Base-by-base conservation (phyloP, 768 basidiomycete genomes). In the Phlebiopsis gigantea region DNA sequence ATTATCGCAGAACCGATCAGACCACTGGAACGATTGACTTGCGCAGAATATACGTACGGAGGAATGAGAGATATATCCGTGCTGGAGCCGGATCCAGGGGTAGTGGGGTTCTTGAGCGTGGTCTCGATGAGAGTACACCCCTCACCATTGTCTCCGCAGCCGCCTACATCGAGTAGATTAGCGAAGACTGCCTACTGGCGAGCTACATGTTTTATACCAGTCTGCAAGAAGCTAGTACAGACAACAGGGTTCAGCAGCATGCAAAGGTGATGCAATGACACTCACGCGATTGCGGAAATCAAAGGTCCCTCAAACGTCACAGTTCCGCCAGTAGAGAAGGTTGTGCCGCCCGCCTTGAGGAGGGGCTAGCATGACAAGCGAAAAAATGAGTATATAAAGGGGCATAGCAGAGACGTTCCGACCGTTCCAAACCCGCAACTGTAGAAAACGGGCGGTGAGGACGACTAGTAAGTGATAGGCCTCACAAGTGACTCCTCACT, bases 211-310 rank as follows among this genome's bases (percentile, higher is more conserved):
- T 42, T 44, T 42, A 24, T 4, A 45, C 53, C 53, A 22, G 29
- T 46, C 44, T 54, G 53, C 53, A 54, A 24, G 42, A 44, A 54
- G 22, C 53, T 54, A 19, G 48, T n/a, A 30, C 5, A 24, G 2
- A 50, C 4, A 50, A 5, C 15, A 4, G 15, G 15, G 53, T 6
- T 41, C 1, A n/a, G 17, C 2, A 21, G 12, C 12, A 39, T 6
- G 26, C 28, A 44, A 19, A 34, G 10, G 14, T 14, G n/a, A 51
- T 12, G 22, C 21, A 5, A 24, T 8, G 24, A 5, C n/a, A 61
- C 76, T 56, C 63, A 79, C 75, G 73, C 77, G 50, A 81, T 77
- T 31, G 68, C 79, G 26, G 75, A 65, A 19, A 67, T 68, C 4
- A 54, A 41, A 10, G 69, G 58, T 8, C 71, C 72, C 43, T 64